Evolutionary conservation across 169 alveolate genomes (phyloP), one percentile per base, ranked within the genome.

Genomic region (Theileria equi): DNA sequence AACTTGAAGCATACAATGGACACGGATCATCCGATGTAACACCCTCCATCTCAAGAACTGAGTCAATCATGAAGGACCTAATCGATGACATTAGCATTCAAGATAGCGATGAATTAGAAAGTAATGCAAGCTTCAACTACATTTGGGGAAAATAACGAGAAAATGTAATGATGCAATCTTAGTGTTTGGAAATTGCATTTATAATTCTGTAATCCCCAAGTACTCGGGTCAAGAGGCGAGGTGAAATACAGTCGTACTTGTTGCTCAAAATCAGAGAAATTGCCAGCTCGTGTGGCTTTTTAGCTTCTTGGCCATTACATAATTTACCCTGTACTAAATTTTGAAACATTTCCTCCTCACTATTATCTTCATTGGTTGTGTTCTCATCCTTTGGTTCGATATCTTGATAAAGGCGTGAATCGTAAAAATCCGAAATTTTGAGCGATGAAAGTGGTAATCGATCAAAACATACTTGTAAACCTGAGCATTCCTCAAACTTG

Each of bases 321-420:
- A 67, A 25, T 31, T 67, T 67, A 11, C 79, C 79, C 32, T 55
- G 23, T 38, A 1, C 3, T 17, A 67, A 35, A 21, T 67, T 67
- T 49, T 67, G 28, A 7, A 55, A 31, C 79, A 67, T 67, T 35
- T 67, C 57, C 16, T 52, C 69, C 26, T 26, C 79, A 7, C 50
- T 67, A 26, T 54, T 38, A 38, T 13, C n/a, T 13, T 13, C n/a
- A 38, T 38, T 13, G 13, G 45, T 38, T 13, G 13, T 38, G n/a
- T 38, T 38, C n/a, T 13, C 13, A 13, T 13, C 13, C n/a, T 38
- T 38, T 38, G 45, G 13, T 13, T 38, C n/a, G 45, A 38, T 13
- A 13, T 13, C n/a, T 13, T 38, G 19, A 38, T 13, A 13, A 13
- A 38, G n/a, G 13, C 19, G 13, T 13, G 13, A 13, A 38, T 38